Evolutionary conservation across 2,329 filamentous ascomycete species (phyloP).

Genomic region (Ophioceras dolichostomum): DNA sequence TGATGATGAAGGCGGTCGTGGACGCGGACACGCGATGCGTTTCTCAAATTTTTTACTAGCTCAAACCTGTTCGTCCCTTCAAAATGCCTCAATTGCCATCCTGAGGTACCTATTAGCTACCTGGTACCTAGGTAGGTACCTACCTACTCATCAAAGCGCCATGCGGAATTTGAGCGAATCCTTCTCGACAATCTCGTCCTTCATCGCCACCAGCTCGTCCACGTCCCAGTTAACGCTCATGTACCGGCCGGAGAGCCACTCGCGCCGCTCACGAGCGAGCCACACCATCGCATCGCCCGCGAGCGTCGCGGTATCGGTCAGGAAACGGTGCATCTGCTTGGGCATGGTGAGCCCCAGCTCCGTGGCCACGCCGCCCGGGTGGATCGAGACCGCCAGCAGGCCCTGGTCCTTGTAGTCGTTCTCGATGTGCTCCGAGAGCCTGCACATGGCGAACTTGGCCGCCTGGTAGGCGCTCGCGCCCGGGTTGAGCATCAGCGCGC

Average conservation of each 20-base stretch:
- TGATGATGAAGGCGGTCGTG: no score
- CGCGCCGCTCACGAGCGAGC: conserved; percentile 8
- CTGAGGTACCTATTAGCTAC: no score
- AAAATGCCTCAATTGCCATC: no score
- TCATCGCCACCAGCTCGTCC: conserved; percentile 10
- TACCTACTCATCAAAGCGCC: conserved; percentile 3
- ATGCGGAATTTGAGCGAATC: conserved; percentile 10
- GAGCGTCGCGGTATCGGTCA: conserved; percentile 11
- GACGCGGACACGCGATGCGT: no score
- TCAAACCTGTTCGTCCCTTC: no score
- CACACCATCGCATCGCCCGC: conserved; percentile 12
- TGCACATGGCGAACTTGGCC: conserved; percentile 28
- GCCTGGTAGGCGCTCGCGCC: conserved; percentile 31
- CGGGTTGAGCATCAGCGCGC: conserved; percentile 17
- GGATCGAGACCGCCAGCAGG: conserved; percentile 25
- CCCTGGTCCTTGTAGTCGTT: conserved; percentile 29
- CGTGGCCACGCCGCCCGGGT: conserved; percentile 33
- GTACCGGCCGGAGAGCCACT: conserved; percentile 12
- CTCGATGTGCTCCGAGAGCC: conserved; percentile 29
- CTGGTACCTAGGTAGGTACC: background rate
- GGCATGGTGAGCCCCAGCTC: conserved; percentile 25
- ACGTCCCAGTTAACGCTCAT: conserved; percentile 12
- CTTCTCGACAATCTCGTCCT: conserved; percentile 9
- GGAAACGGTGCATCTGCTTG: conserved; percentile 5
- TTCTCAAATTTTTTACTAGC: no score